Percentiles rank a stretch among this genome's conserved stretches.
Conservation (phyloP, 441 rosid genomes). For the Daphne laureola region DNA sequence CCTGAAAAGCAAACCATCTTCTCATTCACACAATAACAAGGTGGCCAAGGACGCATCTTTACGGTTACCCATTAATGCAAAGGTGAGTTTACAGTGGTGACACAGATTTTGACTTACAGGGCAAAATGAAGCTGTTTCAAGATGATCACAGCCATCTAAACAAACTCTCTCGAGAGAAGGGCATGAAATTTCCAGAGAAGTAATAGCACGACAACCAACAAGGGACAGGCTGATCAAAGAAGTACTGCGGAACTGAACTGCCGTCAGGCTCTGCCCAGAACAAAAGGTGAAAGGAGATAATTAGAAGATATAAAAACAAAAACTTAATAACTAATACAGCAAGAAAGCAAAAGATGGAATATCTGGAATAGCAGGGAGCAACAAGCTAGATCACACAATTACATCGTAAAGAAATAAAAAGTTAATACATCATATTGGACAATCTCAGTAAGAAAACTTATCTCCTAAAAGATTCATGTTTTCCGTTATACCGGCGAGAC, state of each 20-base stretch:
- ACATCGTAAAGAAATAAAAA: too few species aligned
- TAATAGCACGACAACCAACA: constrained; percentile 85
- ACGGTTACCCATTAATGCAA: background rate
- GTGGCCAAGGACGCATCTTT: background rate
- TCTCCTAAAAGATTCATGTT: too few species aligned
- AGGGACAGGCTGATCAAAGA: constrained; percentile 84
- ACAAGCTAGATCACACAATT: background rate
- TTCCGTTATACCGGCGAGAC: too few species aligned
- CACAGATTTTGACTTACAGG: constrained; percentile 53
- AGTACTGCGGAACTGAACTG: constrained; percentile 62
- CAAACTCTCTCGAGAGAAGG: constrained; percentile 74
- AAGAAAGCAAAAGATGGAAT: too few species aligned
- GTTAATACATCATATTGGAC: too few species aligned
- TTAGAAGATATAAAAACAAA: background rate
- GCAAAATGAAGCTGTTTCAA: constrained; percentile 76
- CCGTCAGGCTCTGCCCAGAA: constrained; percentile 70
- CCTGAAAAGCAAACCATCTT: constrained; percentile 31
- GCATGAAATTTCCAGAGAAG: constrained; percentile 67
- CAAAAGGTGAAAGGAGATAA: constrained; percentile 4
- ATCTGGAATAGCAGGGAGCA: constrained; percentile 3
- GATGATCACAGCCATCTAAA: constrained; percentile 97
- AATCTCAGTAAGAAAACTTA: too few species aligned
- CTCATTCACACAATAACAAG: background rate
- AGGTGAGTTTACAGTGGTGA: constrained; percentile 1
- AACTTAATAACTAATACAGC: too few species aligned